Evolutionary conservation across 768 basidiomycete genomes (phyloP), one percentile per base, ranked within the genome.

Genomic region (Podaxis sp.): DNA sequence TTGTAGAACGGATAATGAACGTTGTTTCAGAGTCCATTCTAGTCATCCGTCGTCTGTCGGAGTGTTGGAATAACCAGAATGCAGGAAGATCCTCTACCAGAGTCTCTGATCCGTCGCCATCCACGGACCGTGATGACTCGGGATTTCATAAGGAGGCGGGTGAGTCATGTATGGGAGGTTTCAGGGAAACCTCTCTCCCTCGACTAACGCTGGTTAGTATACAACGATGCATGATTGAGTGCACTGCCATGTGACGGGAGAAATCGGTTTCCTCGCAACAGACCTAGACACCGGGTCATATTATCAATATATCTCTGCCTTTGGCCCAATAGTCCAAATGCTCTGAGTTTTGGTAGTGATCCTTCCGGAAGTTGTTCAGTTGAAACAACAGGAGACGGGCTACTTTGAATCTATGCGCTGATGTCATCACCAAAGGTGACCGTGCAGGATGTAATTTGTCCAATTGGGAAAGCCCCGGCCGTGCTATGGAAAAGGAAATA

Each of bases 1-100:
- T 24, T 12, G 4, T 17, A 4, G 20, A 4, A 28, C 8, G 49
- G 20, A 24, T 50, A 40, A 20, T 28, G 28, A 36, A 17, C 17
- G n/a, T 24, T 40, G 58, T 60, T 60, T 60, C 58, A 60, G 58
- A 51, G 48, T 60, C 17, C 12, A 38, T 51, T 51, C 22, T 28
- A 51, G 49, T 60, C 58, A 60, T 44, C 20, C 37, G 33, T 40
- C 38, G 50, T 30, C 50, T 26, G 15, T 49, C n/a, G 46, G 46
- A 60, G 58, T 38, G 48, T 17, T 49, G 36, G n/a, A 44, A 38
- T 13, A 24, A 7, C 37, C 22, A 28, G 17, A 49, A 48, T 26
- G 26, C 15, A 12, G 24, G 26, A 38, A 28, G 58, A 52, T 41
- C 37, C 20, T 38, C 7, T 60, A 28, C 37, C 49, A 38, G 26